phyloP scores from a whole-genome alignment of 176 grass and related monocot genomes.

The Bolboschoenus planiculmis region DNA sequence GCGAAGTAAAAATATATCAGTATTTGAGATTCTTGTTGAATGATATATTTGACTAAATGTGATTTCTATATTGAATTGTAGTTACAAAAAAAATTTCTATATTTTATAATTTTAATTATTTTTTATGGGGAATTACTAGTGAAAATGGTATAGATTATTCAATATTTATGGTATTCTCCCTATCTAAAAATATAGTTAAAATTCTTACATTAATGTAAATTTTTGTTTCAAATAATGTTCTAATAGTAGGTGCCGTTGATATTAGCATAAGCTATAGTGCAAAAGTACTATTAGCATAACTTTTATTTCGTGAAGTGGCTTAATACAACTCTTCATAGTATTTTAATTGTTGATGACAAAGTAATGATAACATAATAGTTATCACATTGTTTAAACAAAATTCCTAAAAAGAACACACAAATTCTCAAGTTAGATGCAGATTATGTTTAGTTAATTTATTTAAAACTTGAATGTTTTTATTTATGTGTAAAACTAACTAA shows the following conservation, averaged over 20 bases:
- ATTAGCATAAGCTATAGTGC: background rate
- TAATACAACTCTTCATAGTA: too few species aligned
- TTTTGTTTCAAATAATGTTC: too few species aligned
- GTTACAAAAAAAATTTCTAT: background rate
- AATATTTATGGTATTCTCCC: too few species aligned
- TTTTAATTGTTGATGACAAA: too few species aligned
- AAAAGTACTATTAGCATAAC: background rate
- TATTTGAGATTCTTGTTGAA: background rate
- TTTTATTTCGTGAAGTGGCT: too few species aligned
- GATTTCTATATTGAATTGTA: background rate
- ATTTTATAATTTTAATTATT: too few species aligned
- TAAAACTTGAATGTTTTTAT: background rate
- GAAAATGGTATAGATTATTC: too few species aligned
- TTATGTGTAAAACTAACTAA: background rate
- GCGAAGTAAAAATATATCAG: background rate
- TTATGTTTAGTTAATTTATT: background rate
- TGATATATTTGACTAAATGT: background rate
- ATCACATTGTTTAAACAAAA: background rate
- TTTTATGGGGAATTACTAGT: too few species aligned
- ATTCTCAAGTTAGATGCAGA: background rate
- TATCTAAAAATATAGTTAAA: too few species aligned
- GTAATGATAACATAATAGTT: background rate
- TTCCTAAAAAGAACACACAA: background rate
- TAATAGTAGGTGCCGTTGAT: too few species aligned
- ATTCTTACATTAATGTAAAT: too few species aligned